A percentile compares a stretch with the other conserved stretches of the same genome.
phyloP scores from a whole-genome alignment of 305 asterid species.

The Rubia balearica region DNA sequence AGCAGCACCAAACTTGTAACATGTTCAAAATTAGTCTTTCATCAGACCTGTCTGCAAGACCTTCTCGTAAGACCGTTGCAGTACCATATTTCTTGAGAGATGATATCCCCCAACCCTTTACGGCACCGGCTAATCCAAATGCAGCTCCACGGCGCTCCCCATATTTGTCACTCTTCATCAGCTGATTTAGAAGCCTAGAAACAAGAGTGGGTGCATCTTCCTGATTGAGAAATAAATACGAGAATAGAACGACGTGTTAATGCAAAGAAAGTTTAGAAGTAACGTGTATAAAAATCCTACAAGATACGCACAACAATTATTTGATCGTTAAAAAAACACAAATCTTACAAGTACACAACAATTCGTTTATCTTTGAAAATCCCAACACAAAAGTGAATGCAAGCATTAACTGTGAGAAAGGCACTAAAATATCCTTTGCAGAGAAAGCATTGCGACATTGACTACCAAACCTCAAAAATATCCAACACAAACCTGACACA shows the following conservation, averaged over 20 bases:
- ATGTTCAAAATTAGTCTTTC: not conserved
- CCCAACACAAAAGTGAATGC: not conserved
- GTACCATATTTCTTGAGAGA: slow-evolving; percentile 79
- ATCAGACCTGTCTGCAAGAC: slow-evolving; percentile 75
- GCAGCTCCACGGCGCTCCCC: slow-evolving; percentile 99
- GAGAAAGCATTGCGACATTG: not conserved
- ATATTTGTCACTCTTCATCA: slow-evolving; percentile 94
- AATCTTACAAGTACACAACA: not conserved
- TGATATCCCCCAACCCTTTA: slow-evolving; percentile 86
- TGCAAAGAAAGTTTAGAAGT: not conserved
- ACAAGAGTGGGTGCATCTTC: slow-evolving; percentile 86
- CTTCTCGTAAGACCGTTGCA: slow-evolving; percentile 54
- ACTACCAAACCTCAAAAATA: not conserved
- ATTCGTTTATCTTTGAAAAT: not conserved
- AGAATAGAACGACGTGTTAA: not conserved
- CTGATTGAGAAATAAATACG: slow-evolving; percentile 28
- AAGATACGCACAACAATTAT: not conserved
- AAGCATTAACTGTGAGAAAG: not conserved
- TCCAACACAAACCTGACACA: not conserved
- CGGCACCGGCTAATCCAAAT: slow-evolving; percentile 95
- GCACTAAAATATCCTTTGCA: not conserved
- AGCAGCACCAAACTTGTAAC: not conserved
- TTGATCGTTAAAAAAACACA: not conserved
- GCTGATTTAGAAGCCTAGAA: slow-evolving; percentile 72
- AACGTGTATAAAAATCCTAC: not conserved